A percentile compares a stretch with the other conserved stretches of the same genome.
These are phyloP conservation scores for Pyrenopolyporus hunteri DNA, from an alignment of 495 filamentous ascomycete genomes.

Conservation along the genomic window DNA sequence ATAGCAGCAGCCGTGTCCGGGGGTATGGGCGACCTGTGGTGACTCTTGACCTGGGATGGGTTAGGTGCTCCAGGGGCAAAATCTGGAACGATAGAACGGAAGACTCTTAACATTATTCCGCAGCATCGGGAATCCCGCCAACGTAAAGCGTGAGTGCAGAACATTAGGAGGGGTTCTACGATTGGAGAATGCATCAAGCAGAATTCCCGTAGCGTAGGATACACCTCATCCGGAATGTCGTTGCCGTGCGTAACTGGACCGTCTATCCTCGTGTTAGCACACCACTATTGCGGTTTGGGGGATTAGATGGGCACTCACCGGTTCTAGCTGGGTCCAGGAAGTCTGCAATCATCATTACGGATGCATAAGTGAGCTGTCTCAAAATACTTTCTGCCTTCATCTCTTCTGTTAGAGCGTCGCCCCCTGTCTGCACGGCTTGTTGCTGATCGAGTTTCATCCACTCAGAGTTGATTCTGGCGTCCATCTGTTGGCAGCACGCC, in stretches of 20 bases:
- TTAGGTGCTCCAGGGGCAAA: slow-evolving; percentile 57
- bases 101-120: slow-evolving; percentile 79
- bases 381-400: slow-evolving; percentile 98
- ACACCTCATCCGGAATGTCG: slow-evolving; percentile 41
- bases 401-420: slow-evolving; percentile 81
- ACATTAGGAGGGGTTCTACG: slow-evolving; percentile 85
- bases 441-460: slow-evolving; percentile 76
- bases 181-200: slow-evolving; percentile 79
- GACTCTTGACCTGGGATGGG: slow-evolving; percentile 19
- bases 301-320: no score
- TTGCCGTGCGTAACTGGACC: no score
- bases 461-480: slow-evolving; percentile 81
- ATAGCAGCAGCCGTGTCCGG: slow-evolving; percentile 64
- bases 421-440: slow-evolving; percentile 59
- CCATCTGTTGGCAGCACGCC: slow-evolving; percentile 82
- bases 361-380: slow-evolving; percentile 88
- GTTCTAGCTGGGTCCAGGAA: slow-evolving; percentile 76
- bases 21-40: slow-evolving; percentile 54
- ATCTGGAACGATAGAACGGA: slow-evolving; percentile 81
- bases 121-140: slow-evolving; percentile 93
- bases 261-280: no score
- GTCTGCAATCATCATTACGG: slow-evolving; percentile 86
- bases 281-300: no score
- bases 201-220: slow-evolving; percentile 72
- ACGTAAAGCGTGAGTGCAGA: slow-evolving; percentile 86